Evolutionary conservation across 768 basidiomycete genomes (phyloP), one percentile per base, ranked within the genome.

Genomic region (Clitopilus hobsonii): DNA sequence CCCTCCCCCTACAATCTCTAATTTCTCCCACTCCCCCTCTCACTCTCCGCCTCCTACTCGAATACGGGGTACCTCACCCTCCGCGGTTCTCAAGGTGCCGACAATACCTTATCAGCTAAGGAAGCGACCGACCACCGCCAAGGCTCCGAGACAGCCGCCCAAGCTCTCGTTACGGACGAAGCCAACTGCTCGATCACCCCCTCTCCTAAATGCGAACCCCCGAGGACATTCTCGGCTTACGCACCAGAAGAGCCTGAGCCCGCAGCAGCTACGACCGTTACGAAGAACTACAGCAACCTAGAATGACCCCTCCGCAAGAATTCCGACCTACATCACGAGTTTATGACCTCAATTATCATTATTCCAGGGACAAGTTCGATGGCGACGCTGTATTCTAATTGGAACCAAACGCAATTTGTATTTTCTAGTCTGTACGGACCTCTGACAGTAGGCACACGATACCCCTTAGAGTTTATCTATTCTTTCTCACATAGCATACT

Each of bases 81-180:
- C 41, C 18, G 50, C 27, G 51, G 54, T 56, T 30, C 51, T 59
- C 18, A 52, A 49, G 32, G 41, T 58, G 20, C 58, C 60, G 23
- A 50, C 52, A 36, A 58, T 64, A 23, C 71, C 69, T 38, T 75
- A 72, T 50, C 57, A 69, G 53, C 59, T 75, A 38, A 70, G 73
- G 28, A 73, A 65, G 54, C 68, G 72, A 13, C 58, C 41, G 22
- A 45, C 65, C 38, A 56, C 64, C 26, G 60, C 63, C 16, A 45
- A 58, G 18, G 56, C 63, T 1, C 54, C 65, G 24, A 49, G 53
- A 30, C 58, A 61, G 53, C 59, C 66, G 7, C 53, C 55, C n/a
- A 63, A 61, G 38, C 51, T 56, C 50, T 56, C 58, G 36, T 48
- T 61, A 52, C 61, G 59, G 4, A 23, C 18, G 22, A 45, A 45